phyloP scores from a whole-genome alignment of 495 filamentous ascomycete genomes.

The Talaromyces proteolyticus region DNA sequence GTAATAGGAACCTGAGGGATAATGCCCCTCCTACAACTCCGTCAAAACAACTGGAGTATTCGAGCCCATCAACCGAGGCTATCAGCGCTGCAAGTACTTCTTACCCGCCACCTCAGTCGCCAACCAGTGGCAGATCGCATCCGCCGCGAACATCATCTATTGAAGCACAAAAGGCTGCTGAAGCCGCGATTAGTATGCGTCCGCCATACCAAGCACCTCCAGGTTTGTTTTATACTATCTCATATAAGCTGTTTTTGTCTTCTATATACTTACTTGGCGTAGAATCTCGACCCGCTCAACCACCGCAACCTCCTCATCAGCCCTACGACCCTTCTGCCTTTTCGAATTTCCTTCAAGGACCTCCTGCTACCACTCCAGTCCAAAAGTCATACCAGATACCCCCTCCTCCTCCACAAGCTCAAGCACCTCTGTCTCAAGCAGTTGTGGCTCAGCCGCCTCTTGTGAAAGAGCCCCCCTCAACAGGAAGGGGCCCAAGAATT shows the following conservation, averaged over 20 bases:
- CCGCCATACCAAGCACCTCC: conserved; percentile 22
- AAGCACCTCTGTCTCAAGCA: conserved; percentile 29
- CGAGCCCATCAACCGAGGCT: conserved; percentile 40
- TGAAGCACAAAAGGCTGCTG: conserved; percentile 26
- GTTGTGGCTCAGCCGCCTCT: conserved; percentile 21
- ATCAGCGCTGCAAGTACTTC: conserved; percentile 41
- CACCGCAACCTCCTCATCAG: conserved; percentile 51
- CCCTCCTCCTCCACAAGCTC: conserved; percentile 16
- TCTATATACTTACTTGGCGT: conserved; percentile 4
- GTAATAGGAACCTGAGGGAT: conserved; percentile 59
- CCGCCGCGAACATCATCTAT: conserved; percentile 28
- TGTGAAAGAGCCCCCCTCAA: conserved; percentile 47
- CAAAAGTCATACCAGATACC: conserved; percentile 34
- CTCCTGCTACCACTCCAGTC: conserved; percentile 14
- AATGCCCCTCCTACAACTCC: conserved; percentile 41
- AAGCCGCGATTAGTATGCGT: conserved; percentile 26
- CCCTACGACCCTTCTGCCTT: conserved; percentile 72
- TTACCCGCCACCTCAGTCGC: conserved; percentile 37
- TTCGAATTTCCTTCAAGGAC: conserved; percentile 48
- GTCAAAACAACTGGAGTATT: conserved; percentile 30
- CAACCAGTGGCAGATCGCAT: conserved; percentile 27
- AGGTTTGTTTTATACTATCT: conserved; percentile 22
- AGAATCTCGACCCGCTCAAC: conserved; percentile 13
- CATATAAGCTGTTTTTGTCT: not conserved
- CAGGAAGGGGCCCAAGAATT: conserved; percentile 70